Evolutionary conservation across 495 filamentous ascomycete species (phyloP).

Genomic region (Daldinia bambusicola): DNA sequence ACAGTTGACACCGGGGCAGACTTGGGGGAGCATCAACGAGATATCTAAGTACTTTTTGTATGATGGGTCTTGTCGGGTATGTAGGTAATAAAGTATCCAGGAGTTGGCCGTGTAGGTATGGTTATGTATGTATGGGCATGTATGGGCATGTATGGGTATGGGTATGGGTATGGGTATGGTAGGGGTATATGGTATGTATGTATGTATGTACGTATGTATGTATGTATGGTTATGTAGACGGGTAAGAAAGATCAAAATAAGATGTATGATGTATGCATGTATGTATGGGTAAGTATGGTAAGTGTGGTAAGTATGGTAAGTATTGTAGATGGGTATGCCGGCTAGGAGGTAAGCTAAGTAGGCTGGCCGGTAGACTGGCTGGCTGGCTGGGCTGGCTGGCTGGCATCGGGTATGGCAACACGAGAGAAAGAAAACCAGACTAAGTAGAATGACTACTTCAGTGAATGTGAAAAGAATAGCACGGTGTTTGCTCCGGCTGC

Average conservation of each 20-base stretch:
- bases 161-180: no score
- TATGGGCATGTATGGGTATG: conserved; percentile 10
- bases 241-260: not conserved
- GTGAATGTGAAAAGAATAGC: conserved; percentile 39
- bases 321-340: not conserved
- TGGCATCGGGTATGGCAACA: conserved; percentile 18
- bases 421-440: conserved; percentile 15
- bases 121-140: conserved; percentile 11
- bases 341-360: conserved; percentile 3
- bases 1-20: conserved; percentile 16
- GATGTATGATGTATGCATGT: not conserved
- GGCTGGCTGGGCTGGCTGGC: not conserved
- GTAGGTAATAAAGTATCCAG: conserved; percentile 6
- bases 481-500: conserved; percentile 45
- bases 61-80: not conserved
- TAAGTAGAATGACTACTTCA: conserved; percentile 33
- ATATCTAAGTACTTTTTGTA: conserved; percentile 28
- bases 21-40: conserved; percentile 18
- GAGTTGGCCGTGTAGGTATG: conserved; percentile 4
- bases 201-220: no score
- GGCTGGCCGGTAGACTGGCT: no score
- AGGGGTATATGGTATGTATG: conserved; percentile 19
- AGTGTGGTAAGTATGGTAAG: conserved; percentile 14
- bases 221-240: conserved; percentile 9
- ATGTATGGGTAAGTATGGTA: conserved; percentile 19